A percentile compares a stretch with the other conserved stretches of the same genome.
These are phyloP conservation scores for Cyberlindnera galapagoensis DNA, from an alignment of 805 yeast genomes.

Conservation along the genomic window DNA sequence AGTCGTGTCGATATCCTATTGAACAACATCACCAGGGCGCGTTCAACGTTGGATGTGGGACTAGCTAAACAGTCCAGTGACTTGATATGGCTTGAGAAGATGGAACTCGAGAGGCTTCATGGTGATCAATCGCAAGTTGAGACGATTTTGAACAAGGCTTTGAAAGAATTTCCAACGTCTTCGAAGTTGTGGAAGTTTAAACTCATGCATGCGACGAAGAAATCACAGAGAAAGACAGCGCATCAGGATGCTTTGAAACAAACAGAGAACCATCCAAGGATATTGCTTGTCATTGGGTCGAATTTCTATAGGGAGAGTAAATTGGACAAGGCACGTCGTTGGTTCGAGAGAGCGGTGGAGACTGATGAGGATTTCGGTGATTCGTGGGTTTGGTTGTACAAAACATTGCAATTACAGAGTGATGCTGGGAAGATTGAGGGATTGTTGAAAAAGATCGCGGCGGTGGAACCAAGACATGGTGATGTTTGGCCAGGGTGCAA, in stretches of 20 bases:
- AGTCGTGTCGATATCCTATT: slow-evolving; percentile 37
- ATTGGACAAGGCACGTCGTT: slow-evolving; percentile 53
- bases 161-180: slow-evolving; percentile 51
- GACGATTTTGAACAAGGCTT: slow-evolving; percentile 48
- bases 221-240: slow-evolving; percentile 47
- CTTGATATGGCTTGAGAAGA: slow-evolving; percentile 50
- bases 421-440: slow-evolving; percentile 28
- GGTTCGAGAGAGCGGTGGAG: slow-evolving; percentile 68
- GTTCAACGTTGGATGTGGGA: slow-evolving; percentile 69
- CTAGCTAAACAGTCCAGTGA: slow-evolving; percentile 43
- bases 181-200: slow-evolving; percentile 62
- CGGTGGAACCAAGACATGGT: slow-evolving; percentile 58
- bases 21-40: slow-evolving; percentile 46
- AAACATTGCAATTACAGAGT: slow-evolving; percentile 20
- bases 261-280: slow-evolving; percentile 52
- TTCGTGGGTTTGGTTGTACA: slow-evolving; percentile 62
- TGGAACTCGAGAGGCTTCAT: slow-evolving; percentile 48
- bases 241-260: slow-evolving; percentile 66
- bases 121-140: slow-evolving; percentile 47
- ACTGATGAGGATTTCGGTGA: slow-evolving; percentile 63
- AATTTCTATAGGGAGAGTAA: slow-evolving; percentile 65
- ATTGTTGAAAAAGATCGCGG: slow-evolving; percentile 31
- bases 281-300: slow-evolving; percentile 59
- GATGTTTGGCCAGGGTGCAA: slow-evolving; percentile 45
- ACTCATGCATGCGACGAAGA: slow-evolving; percentile 36